A percentile compares a stretch with the other conserved stretches of the same genome.
These are phyloP conservation scores for Podospora pseudocomata DNA, from an alignment of 495 filamentous ascomycete genomes.

Conservation along the genomic window DNA sequence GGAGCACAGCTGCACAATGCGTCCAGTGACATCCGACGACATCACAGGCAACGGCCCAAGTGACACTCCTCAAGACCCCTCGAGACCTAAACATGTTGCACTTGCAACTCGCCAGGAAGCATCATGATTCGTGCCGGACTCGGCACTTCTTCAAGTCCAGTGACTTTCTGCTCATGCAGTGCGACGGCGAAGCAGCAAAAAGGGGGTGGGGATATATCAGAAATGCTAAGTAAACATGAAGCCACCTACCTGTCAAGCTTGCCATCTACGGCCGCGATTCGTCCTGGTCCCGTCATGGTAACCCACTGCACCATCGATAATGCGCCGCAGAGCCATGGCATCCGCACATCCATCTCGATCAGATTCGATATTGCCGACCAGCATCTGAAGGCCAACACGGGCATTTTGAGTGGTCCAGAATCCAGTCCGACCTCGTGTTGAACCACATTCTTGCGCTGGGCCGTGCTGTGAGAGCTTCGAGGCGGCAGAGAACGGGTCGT, in stretches of 20 bases:
- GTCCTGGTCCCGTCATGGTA: slow-evolving; percentile 66
- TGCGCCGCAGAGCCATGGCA: slow-evolving; percentile 79
- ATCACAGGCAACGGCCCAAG: not conserved
- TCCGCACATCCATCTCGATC: slow-evolving; percentile 65
- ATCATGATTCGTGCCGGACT: slow-evolving; percentile 24
- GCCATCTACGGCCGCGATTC: slow-evolving; percentile 68
- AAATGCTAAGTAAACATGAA: slow-evolving; percentile 25
- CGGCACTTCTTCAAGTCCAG: slow-evolving; percentile 34
- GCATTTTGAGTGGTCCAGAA: slow-evolving; percentile 50
- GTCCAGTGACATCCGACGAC: slow-evolving; percentile 19
- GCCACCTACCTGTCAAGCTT: slow-evolving; percentile 80
- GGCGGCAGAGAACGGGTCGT: slow-evolving; percentile 52
- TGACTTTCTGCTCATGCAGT: slow-evolving; percentile 40
- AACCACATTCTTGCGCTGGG: slow-evolving; percentile 16
- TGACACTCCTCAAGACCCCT: slow-evolving; percentile 1
- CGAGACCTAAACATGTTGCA: slow-evolving; percentile 30
- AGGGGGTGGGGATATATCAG: slow-evolving; percentile 5
- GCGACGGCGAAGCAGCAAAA: slow-evolving; percentile 26
- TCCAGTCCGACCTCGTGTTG: slow-evolving; percentile 16
- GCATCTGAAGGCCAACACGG: slow-evolving; percentile 69
- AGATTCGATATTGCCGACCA: slow-evolving; percentile 68
- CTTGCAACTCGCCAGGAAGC: slow-evolving; percentile 28
- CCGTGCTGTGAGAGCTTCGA: slow-evolving; percentile 30
- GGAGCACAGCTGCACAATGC: slow-evolving; percentile 16
- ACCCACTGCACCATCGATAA: slow-evolving; percentile 70